Evolutionary conservation across 306 rosid genomes (phyloP), one percentile per base, ranked within the genome.

Genomic region (Citrullus amarus): DNA sequence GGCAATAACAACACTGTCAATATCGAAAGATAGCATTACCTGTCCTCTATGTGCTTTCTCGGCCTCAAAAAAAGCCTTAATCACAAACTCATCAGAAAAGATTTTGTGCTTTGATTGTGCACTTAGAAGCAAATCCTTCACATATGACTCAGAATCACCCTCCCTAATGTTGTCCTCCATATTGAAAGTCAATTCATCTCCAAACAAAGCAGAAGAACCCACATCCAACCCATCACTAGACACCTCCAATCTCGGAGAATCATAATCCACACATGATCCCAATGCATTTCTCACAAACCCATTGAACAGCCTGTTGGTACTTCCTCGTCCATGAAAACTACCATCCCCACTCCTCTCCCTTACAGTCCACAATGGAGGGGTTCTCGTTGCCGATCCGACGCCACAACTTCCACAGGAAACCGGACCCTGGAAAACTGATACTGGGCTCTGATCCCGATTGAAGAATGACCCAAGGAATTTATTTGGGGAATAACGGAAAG

Each of bases 391-490:
- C 5, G 85, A 81, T 5, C 86, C 83, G 55, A 82, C 88, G 77
- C 85, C 82, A 15, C 86, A 83, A 60, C 96, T 81, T 77, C 88
- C 80, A 48, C 94, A 87, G 53, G 97, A 95, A 80, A 92, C 88
- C 0, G 99, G 98, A 4, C 97, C 95, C 53, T 96, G 96, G 46
- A 92, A 91, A 71, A 92, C 99, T 14, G 98, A 96, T 15, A 92
- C 90, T 0, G 97, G 99, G 82, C 99, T 96, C 85, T 88, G 91
- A 48, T 92, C 98, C 78, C 89, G 78, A 55, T 89, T 91, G 92
- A 89, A 85, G 5, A 85, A 86, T 54, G 88, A 78, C 46, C 90
- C 95, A 30, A 75, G 62, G 20, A 91, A 85, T 76, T 96, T 92
- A 51, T 86, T 80, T 28, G 88, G 88, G 20, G 93, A 87, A 80